Conservation (phyloP, 208 protist species). For the Entamoeba moshkovskii region DNA sequence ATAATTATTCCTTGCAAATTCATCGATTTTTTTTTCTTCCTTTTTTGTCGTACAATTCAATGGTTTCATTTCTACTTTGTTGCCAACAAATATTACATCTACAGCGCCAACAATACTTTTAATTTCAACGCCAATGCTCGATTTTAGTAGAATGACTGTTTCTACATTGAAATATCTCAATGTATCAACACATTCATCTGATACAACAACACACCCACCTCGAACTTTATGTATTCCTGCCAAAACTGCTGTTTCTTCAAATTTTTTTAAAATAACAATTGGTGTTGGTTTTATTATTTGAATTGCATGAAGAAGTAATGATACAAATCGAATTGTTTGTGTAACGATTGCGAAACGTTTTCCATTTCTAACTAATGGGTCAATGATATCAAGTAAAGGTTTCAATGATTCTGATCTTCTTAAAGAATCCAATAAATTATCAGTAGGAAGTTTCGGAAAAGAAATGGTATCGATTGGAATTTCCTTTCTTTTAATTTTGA, state of each 20-base stretch:
- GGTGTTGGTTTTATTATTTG: background rate
- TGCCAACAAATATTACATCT: background rate
- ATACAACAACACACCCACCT: background rate
- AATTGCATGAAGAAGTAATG: background rate
- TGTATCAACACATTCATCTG: background rate
- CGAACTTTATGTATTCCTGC: background rate
- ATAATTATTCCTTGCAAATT: background rate
- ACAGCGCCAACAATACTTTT: background rate
- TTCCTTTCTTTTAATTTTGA: too few species aligned
- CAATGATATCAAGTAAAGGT: too few species aligned
- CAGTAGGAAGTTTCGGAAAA: too few species aligned
- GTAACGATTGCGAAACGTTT: background rate
- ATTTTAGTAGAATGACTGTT: background rate
- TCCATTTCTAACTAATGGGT: background rate
- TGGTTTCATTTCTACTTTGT: background rate
- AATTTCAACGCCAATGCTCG: background rate
- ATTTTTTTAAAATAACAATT: background rate
- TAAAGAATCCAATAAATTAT: too few species aligned
- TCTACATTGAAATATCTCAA: background rate
- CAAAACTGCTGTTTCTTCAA: background rate
- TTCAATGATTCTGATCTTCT: too few species aligned
- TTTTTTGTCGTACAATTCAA: background rate
- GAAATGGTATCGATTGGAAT: too few species aligned
- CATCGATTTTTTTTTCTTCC: background rate
- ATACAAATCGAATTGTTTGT: background rate